These are phyloP conservation scores for Lactarius evosmus DNA, from an alignment of 768 basidiomycete species.

Conservation along the genomic window DNA sequence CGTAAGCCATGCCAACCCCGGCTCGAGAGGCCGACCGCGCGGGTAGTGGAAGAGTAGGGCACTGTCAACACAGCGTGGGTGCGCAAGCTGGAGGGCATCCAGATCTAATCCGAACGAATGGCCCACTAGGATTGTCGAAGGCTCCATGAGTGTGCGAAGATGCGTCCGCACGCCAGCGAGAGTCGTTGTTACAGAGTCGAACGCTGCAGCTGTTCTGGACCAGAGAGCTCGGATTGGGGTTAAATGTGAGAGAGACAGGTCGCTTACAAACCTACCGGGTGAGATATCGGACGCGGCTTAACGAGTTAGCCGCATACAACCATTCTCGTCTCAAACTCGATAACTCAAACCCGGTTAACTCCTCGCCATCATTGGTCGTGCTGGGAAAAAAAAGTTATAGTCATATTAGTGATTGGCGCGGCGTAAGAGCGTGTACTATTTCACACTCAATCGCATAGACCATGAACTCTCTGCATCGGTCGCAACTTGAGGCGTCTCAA, in stretches of 20 bases:
- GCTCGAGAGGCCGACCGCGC: neutral
- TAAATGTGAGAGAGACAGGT: neutral
- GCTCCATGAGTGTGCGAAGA: neutral
- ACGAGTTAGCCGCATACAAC: neutral
- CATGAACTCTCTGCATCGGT: neutral
- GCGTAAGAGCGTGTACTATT: neutral
- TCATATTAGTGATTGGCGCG: neutral
- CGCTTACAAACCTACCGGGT: neutral
- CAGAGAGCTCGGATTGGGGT: neutral
- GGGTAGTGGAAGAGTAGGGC: neutral
- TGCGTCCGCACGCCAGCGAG: neutral
- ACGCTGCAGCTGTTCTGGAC: neutral
- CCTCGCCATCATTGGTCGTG: no score
- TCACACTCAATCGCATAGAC: neutral
- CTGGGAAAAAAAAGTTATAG: no score
- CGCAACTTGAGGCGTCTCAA: no score
- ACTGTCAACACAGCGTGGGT: no score
- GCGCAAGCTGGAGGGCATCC: neutral
- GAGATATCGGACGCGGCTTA: neutral
- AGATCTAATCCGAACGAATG: neutral
- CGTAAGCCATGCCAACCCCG: neutral
- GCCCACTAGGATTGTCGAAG: neutral
- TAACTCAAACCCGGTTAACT: neutral
- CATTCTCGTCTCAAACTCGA: neutral
- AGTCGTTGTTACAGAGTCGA: no score